These are phyloP conservation scores for Meyerozyma smithsonii DNA, from an alignment of 1,139 yeast species.

Conservation along the genomic window DNA sequence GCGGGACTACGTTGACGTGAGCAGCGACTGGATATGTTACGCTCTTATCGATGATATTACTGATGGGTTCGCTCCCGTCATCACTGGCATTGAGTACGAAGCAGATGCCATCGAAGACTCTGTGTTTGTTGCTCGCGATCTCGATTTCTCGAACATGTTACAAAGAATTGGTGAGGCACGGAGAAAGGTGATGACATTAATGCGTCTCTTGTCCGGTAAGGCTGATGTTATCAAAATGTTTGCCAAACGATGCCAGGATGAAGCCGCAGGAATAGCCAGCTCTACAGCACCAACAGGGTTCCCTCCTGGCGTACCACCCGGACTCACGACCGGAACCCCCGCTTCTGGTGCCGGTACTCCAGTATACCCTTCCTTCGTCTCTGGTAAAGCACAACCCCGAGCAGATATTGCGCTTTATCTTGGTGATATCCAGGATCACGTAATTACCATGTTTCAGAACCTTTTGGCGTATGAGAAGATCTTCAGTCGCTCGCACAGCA, in stretches of 20 bases:
- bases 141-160: conserved; percentile 68
- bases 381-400: conserved; percentile 55
- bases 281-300: conserved; percentile 1
- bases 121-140: conserved; percentile 32
- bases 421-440: conserved; percentile 98
- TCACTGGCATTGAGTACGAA: conserved; percentile 80
- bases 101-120: conserved; percentile 92
- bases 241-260: conserved; percentile 92
- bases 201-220: conserved; percentile 86
- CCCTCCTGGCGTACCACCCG: conserved; percentile 6
- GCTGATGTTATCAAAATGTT: conserved; percentile 98
- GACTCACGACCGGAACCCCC: neutral
- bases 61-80: conserved; percentile 89
- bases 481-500: conserved; percentile 85
- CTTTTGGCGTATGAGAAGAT: conserved; percentile 87
- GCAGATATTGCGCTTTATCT: conserved; percentile 82
- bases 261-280: conserved; percentile 17
- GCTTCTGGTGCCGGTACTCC: conserved; percentile 17
- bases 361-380: conserved; percentile 10
- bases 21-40: conserved; percentile 92
- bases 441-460: conserved; percentile 91
- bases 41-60: conserved; percentile 92
- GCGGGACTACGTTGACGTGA: conserved; percentile 79
- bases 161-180: conserved; percentile 84
- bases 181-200: conserved; percentile 84